Base-by-base conservation (phyloP, 371 early-diverging fungal genomes). In the Saksenaea vasiformis region DNA sequence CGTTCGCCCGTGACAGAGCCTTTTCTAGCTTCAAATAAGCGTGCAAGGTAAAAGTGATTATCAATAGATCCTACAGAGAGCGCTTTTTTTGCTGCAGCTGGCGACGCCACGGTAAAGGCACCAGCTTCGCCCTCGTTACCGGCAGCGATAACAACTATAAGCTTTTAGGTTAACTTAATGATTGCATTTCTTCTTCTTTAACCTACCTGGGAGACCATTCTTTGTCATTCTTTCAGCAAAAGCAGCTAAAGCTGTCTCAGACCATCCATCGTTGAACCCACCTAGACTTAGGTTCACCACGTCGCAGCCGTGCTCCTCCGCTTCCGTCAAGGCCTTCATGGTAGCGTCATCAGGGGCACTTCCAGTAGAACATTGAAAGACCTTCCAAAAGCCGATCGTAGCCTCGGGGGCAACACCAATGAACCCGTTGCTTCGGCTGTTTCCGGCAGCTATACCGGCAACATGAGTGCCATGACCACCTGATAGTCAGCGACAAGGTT, bases 381-480 rank as follows among this genome's bases (percentile, higher is more conserved):
- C 22, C 11, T 47, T 47, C 51, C 51, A 47, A 11, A 22, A 17
- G n/a, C 51, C 51, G 22, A 47, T 47, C 24, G 22, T 22, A 0
- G 51, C 51, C 5, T 47, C 51, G 10, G 51, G 51, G 7, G 51
- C 51, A 47, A 47, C 51, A 5, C 51, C 51, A 47, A 47, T 22
- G 27, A 47, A 47, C 7, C 2, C 31, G 7, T 73, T 64, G 34
- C 51, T 61, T 22, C 43, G 39, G 13, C 84, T 84, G 8, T 84
- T 66, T 9, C 85, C 90, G 24, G 78, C 90, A 58, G 88, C 73
- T 24, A 90, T 88, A 5, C 90, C 90, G 3, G 86, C 73, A 19
- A 89, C 87, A 53, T 87, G 88, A 3, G 88, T 87, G 13, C 91
- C 89, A 65, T 81, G 82, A 26, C 81, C 81, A 28, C 38, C 34